Evolutionary conservation across 83 land plant genomes (phyloP), one percentile per base, ranked within the genome.

Genomic region (Thuja plicata): DNA sequence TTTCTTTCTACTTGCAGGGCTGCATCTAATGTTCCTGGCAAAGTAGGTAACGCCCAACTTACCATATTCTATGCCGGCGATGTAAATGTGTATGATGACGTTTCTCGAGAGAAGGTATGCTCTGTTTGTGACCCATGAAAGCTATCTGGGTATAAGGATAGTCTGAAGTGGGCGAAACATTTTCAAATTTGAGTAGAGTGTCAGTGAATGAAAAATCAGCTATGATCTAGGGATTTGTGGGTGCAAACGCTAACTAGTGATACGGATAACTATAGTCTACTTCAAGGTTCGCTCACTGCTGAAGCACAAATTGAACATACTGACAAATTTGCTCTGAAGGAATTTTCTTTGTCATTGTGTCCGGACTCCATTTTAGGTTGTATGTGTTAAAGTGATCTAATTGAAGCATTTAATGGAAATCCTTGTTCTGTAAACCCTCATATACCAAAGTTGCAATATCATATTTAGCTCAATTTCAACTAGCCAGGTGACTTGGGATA

Each of bases 51-150:
- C 24, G n/a, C 86, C 32, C 90, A 89, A 40, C 90, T 89, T 21
- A 89, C 90, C 21, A 88, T 89, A 41, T 89, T 89, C 84, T 89
- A 89, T 45, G 90, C 84, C 17, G 90, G 90, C 27, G 55, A 80
- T 24, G 90, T 89, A 38, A 87, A 88, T 34, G 90, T 89, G 17
- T 89, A 89, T 74, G 90, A 89, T 43, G 24, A 88, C 78, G 88
- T 89, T 70, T 90, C 90, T 30, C 80, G 74, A 37, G 90, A 89
- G 35, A 89, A 89, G 90, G 90, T 89, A 52, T 52, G 62, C 60
- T 10, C 13, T 45, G 52, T 43, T 88, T 24, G 27, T 38, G 12
- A 7, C 86, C 35, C 13, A 87, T 24, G 60, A 5, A 86, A 37
- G 60, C 40, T 35, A 52, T 82, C 43, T 15, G 41, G 55, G 50